These are phyloP conservation scores for Lipomyces chichibuensis DNA, from an alignment of 805 yeast genomes.

Conservation along the genomic window DNA sequence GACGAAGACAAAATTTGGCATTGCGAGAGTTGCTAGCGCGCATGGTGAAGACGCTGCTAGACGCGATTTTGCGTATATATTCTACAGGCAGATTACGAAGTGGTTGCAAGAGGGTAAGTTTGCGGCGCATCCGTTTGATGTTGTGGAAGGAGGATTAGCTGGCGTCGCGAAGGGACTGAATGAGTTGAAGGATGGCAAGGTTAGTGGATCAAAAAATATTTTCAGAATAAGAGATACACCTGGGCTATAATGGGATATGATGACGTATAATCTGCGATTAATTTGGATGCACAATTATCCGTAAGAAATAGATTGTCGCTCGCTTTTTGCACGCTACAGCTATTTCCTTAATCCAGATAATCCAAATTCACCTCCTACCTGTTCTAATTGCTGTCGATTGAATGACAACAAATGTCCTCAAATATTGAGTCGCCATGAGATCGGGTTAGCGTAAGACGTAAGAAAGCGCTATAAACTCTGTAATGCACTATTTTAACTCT, in stretches of 20 bases:
- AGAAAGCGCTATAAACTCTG: too few relatives aligned
- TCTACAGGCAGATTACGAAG: constrained; percentile 24
- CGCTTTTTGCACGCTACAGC: too few relatives aligned
- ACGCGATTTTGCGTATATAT: constrained; percentile 27
- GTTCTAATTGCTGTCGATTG: too few relatives aligned
- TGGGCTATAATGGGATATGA: constrained; percentile 13
- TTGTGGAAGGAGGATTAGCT: constrained; percentile 26
- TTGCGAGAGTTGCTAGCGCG: constrained; percentile 16
- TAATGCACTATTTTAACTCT: too few relatives aligned
- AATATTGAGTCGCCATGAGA: too few relatives aligned
- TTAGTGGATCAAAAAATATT: constrained; percentile 22
- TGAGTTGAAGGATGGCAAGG: constrained; percentile 16
- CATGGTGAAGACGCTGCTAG: constrained; percentile 21
- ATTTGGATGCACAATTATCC: too few relatives aligned
- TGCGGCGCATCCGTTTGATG: constrained; percentile 16
- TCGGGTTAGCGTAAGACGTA: too few relatives aligned
- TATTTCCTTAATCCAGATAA: too few relatives aligned
- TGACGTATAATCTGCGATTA: neutral
- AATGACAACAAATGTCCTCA: too few relatives aligned
- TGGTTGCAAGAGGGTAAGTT: constrained; percentile 29
- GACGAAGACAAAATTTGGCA: constrained; percentile 4
- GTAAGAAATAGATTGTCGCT: too few relatives aligned
- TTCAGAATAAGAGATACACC: constrained; percentile 29
- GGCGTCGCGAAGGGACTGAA: constrained; percentile 20
- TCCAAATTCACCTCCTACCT: too few relatives aligned